Percentiles rank a stretch among this genome's conserved stretches.
These are phyloP conservation scores for Zasmidium angulare DNA, from an alignment of 2,329 filamentous ascomycete species.

Conservation along the genomic window DNA sequence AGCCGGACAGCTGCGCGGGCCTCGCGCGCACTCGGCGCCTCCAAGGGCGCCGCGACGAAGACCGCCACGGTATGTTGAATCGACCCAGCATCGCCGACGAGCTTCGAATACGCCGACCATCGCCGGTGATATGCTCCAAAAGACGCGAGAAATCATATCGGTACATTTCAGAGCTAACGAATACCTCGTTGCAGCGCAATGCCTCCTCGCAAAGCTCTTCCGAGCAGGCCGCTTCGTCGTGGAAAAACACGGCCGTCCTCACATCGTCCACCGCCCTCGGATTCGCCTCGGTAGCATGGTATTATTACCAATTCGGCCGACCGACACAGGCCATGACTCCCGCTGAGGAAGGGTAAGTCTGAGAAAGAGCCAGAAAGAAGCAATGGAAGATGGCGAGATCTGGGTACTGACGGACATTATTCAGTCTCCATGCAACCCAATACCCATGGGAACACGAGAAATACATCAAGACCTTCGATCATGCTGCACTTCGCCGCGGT, in stretches of 20 bases:
- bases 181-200: conserved; percentile 47
- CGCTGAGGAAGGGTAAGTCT: conserved; percentile 91
- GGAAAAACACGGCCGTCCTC: conserved; percentile 82
- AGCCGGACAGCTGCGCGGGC: conserved; percentile 88
- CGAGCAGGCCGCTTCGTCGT: conserved; percentile 61
- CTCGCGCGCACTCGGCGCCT: conserved; percentile 81
- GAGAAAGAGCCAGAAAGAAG: not conserved
- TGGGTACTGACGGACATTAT: conserved; percentile 14
- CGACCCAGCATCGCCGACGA: conserved; percentile 6
- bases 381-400: not conserved
- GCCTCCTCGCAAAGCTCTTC: conserved; percentile 70
- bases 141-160: not conserved
- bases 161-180: conserved; percentile 19
- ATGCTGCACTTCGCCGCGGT: conserved; percentile 95
- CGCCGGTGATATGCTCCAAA: not conserved
- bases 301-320: conserved; percentile 93
- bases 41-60: conserved; percentile 59
- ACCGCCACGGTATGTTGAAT: conserved; percentile 46
- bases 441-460: conserved; percentile 96
- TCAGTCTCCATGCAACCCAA: conserved; percentile 82
- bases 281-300: conserved; percentile 90
- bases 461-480: conserved; percentile 94
- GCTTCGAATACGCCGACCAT: not conserved
- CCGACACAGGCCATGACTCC: conserved; percentile 86
- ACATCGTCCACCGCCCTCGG: conserved; percentile 83